Evolutionary conservation across 1,139 yeast genomes (phyloP).

Genomic region (Candida freyschussii): DNA sequence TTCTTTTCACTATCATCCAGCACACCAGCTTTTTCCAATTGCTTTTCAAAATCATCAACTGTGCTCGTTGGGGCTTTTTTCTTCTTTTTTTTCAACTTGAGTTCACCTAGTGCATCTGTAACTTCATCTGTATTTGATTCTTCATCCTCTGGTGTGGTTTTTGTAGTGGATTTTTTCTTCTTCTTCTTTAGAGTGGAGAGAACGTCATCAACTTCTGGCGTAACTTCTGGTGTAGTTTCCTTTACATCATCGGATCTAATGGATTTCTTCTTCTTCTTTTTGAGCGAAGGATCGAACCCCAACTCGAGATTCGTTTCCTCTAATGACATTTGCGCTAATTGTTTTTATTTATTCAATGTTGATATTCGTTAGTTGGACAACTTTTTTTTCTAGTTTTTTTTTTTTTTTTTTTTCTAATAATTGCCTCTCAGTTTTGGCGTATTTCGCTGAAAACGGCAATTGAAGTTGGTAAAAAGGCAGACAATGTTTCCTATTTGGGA

Average conservation of each 20-base stretch:
- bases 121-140: conserved; percentile 43
- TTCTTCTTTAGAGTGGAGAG: conserved; percentile 45
- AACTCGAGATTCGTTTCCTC: conserved; percentile 38
- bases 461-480: too few species aligned
- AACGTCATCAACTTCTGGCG: conserved; percentile 34
- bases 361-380: too few species aligned
- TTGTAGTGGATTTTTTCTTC: conserved; percentile 42
- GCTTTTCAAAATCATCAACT: conserved; percentile 80
- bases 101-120: conserved; percentile 63
- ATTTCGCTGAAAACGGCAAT: too few species aligned
- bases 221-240: conserved; percentile 18
- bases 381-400: too few species aligned
- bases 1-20: conserved; percentile 40
- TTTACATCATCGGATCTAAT: conserved; percentile 23
- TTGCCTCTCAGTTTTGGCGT: not conserved
- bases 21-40: conserved; percentile 87
- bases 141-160: conserved; percentile 9
- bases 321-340: conserved; percentile 17
- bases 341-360: not conserved
- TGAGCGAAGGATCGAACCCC: conserved; percentile 73
- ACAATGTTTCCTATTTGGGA: too few species aligned
- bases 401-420: conserved; percentile 2
- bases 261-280: conserved; percentile 77
- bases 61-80: conserved; percentile 57
- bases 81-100: conserved; percentile 80